Evolutionary conservation across 2,329 filamentous ascomycete species (phyloP), one percentile per base, ranked within the genome.

Genomic region (Trichoderma sp.): DNA sequence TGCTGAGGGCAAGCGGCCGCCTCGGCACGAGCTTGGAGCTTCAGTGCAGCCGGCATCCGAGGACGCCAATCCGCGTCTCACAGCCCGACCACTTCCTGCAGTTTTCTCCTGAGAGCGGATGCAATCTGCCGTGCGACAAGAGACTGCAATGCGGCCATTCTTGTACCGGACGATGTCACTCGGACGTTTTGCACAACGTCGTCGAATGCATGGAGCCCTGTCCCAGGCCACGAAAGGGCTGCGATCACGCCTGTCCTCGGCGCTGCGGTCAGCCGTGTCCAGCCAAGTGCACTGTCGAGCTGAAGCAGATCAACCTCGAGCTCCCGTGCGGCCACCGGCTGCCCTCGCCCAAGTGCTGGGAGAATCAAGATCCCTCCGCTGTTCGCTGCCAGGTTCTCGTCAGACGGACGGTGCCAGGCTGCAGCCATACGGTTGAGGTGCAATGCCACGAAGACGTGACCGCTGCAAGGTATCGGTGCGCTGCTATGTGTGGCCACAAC

Each of bases 71-170:
- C 12, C 19, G 71, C 1, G 84, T 86, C 1, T 80, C 80, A 0
- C 68, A 75, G 1, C 83, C 87, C 0, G 83, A 88, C 1, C 80
- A 90, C 66, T 90, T 91, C 68, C 66, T 77, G 0, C 73, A 75
- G 7, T 73, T 83, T 7, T 79, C 83, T 0, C 88, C 88, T 0
- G 88, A 91, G 72, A 87, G 87, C 47, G 88, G 88, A 0, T 90
- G 88, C 68, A 71, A 72, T 48, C 71, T 80, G 17, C 74, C 73
- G 1, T 90, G 88, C 67, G 77, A 80, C 71, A 66, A 74, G 79
- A 65, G 82, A 72, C 74, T 84, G 9, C 41, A 70, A 0, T 85
- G 83, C 64, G 83, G 83, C 0, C 83, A 85, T 68, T 63, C 72
- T 1, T 85, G 83, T 63, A 68, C 70, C 9, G 77, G 76, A 6